Conservation (phyloP, 2,329 filamentous ascomycete genomes). For the Monilinia vaccinii-corymbosi region DNA sequence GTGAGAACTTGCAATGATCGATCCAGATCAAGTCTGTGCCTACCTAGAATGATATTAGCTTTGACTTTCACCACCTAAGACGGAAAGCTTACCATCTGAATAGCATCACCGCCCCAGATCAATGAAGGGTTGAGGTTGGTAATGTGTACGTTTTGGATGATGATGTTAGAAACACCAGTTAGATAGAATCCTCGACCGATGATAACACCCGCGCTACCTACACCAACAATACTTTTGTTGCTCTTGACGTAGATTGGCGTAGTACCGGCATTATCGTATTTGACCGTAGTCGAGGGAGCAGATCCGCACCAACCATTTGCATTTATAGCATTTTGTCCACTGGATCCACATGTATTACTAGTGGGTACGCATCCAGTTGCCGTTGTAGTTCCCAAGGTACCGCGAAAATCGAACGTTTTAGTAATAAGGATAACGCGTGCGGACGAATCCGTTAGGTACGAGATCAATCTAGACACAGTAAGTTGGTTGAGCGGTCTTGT, state of each 20-base stretch:
- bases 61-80: neutral
- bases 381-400: slow-evolving; percentile 12
- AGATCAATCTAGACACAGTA: slow-evolving; percentile 39
- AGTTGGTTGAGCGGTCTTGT: neutral
- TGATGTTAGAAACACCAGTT: slow-evolving; percentile 20
- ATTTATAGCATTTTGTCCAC: slow-evolving; percentile 14
- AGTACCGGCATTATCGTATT: slow-evolving; percentile 14
- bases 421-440: slow-evolving; percentile 49
- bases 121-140: slow-evolving; percentile 31
- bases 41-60: neutral
- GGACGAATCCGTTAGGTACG: slow-evolving; percentile 44
- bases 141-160: slow-evolving; percentile 23
- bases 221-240: slow-evolving; percentile 26
- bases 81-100: slow-evolving; percentile 19
- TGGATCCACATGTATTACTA: slow-evolving; percentile 10
- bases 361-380: slow-evolving; percentile 5
- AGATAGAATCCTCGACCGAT: slow-evolving; percentile 23
- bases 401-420: slow-evolving; percentile 32
- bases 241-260: slow-evolving; percentile 20
- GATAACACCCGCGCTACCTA: slow-evolving; percentile 17
- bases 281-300: slow-evolving; percentile 1
- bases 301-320: slow-evolving; percentile 12
- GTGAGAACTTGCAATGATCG: slow-evolving; percentile 29
- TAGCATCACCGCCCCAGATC: slow-evolving; percentile 32
- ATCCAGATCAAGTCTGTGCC: slow-evolving; percentile 31